These are phyloP conservation scores for Senecio squalidus DNA, from an alignment of 140 eudicot genomes.

Conservation along the genomic window DNA sequence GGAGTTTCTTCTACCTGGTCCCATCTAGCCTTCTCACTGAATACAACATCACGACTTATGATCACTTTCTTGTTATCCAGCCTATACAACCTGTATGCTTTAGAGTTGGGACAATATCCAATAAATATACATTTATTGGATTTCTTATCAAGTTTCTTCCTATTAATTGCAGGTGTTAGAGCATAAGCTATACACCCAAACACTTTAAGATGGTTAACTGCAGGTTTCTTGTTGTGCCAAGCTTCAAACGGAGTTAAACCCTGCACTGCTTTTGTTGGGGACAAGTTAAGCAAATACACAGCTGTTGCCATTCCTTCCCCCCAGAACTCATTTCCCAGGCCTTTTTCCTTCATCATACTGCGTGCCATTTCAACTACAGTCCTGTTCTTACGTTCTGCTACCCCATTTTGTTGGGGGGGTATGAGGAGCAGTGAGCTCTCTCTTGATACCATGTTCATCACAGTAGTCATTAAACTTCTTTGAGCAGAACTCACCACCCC, in stretches of 20 bases:
- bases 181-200: conserved; percentile 6
- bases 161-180: background rate
- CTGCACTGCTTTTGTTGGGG: background rate
- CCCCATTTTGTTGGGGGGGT: conserved; percentile 12
- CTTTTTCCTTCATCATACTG: background rate
- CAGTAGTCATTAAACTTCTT: background rate
- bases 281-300: too few species aligned
- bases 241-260: background rate
- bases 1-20: too few species aligned
- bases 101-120: background rate
- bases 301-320: too few species aligned
- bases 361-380: background rate
- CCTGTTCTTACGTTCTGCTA: background rate
- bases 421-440: conserved; percentile 4
- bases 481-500: background rate
- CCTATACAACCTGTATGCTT: conserved; percentile 1
- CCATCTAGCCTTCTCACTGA: background rate
- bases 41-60: background rate
- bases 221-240: conserved; percentile 9
- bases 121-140: background rate
- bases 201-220: background rate
- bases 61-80: background rate
- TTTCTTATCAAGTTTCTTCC: background rate
- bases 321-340: background rate
- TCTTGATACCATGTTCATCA: background rate